Conservation (phyloP, 768 basidiomycete species). For the Agrocybe praecox region DNA sequence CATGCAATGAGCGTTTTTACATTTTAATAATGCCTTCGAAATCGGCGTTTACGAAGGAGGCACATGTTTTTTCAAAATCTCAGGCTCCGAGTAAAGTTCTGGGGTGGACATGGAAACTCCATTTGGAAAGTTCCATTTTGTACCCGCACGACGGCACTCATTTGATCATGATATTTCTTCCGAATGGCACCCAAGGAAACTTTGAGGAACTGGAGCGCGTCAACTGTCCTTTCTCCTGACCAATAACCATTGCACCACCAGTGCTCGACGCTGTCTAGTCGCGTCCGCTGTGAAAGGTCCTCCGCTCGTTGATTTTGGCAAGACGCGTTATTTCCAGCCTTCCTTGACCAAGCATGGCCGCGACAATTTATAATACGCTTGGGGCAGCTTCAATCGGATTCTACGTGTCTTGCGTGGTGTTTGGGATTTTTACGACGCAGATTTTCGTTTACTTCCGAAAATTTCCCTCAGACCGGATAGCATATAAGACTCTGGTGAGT, state of each 20-base stretch:
- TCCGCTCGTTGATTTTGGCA: not conserved
- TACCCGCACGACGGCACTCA: not conserved
- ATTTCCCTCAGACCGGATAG: constrained; percentile 35
- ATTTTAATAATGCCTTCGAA: no score
- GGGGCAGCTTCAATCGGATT: constrained; percentile 44
- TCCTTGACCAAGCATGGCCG: constrained; percentile 11
- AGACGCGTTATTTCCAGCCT: not conserved
- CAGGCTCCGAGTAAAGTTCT: not conserved
- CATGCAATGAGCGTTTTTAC: no score
- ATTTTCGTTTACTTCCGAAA: constrained; percentile 38
- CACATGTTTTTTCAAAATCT: not conserved
- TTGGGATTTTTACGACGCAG: constrained; percentile 42
- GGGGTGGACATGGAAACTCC: no score
- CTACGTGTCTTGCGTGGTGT: constrained; percentile 37
- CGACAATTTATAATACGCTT: constrained; percentile 34
- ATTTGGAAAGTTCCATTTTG: not conserved
- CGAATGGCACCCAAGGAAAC: not conserved
- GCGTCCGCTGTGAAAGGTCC: no score
- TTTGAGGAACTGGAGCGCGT: not conserved
- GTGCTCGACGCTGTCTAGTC: no score
- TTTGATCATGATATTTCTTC: not conserved
- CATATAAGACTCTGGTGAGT: constrained; percentile 37
- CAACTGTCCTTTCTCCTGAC: not conserved
- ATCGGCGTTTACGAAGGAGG: not conserved
- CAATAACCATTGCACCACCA: no score